These are phyloP conservation scores for Mycena indigotica DNA, from an alignment of 768 basidiomycete species.

Conservation along the genomic window DNA sequence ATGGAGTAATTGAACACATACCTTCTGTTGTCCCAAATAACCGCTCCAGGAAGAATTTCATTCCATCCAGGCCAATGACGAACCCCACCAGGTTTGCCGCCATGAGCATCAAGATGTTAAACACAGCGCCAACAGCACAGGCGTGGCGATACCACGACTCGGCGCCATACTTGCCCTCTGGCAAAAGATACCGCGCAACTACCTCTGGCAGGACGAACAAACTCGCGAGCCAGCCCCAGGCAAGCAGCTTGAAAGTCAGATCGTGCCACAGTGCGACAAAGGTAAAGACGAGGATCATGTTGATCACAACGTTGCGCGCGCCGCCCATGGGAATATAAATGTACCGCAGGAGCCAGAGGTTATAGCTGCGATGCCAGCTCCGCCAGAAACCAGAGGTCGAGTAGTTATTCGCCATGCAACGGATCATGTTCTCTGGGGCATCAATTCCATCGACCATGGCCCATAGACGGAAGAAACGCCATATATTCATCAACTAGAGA, in stretches of 20 bases:
- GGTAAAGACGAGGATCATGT: slow-evolving; percentile 83
- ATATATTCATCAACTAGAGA: slow-evolving; percentile 83
- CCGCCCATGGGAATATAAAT: slow-evolving; percentile 95
- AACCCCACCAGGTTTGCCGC: slow-evolving; percentile 93
- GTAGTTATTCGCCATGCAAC: slow-evolving; percentile 99
- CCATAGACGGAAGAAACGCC: slow-evolving; percentile 98
- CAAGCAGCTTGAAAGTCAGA: slow-evolving; percentile 79
- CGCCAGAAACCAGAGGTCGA: slow-evolving; percentile 93
- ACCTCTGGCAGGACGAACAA: slow-evolving; percentile 90
- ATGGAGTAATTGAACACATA: slow-evolving; percentile 11
- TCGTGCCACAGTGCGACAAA: slow-evolving; percentile 99
- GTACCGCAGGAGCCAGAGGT: slow-evolving; percentile 90
- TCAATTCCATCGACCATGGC: slow-evolving; percentile 85
- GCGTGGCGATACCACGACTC: slow-evolving; percentile 83
- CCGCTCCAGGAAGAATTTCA: slow-evolving; percentile 61
- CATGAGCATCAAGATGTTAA: slow-evolving; percentile 89
- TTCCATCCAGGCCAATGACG: slow-evolving; percentile 84
- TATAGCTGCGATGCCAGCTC: slow-evolving; percentile 95
- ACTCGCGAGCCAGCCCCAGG: slow-evolving; percentile 97
- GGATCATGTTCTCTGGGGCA: slow-evolving; percentile 97
- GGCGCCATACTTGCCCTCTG: slow-evolving; percentile 64
- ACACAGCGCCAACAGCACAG: slow-evolving; percentile 77
- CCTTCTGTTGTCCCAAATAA: slow-evolving; percentile 66
- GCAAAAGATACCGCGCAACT: slow-evolving; percentile 58
- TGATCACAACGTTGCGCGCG: slow-evolving; percentile 48